phyloP scores from a whole-genome alignment of 208 protist species.

The Crithidia fasciculata region DNA sequence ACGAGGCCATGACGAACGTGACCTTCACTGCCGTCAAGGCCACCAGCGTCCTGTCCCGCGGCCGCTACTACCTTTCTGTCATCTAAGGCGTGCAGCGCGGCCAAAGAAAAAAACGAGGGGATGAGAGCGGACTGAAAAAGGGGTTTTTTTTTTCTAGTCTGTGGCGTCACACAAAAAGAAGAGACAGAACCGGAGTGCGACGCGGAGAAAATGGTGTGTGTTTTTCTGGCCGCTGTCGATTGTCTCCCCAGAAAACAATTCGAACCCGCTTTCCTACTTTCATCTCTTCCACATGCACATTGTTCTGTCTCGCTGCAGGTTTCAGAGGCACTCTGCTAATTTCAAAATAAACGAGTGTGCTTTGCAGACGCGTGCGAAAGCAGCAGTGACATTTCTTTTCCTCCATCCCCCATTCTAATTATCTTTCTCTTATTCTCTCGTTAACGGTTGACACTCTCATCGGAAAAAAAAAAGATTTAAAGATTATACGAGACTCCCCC shows the following conservation, averaged over 20 bases:
- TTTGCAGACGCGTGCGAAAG: too few species aligned
- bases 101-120: too few species aligned
- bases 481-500: background rate
- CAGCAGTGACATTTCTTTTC: slow-evolving; percentile 1
- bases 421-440: background rate
- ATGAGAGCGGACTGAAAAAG: background rate
- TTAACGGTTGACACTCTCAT: background rate
- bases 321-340: too few species aligned
- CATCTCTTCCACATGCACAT: too few species aligned
- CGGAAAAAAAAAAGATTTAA: background rate
- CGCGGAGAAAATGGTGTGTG: too few species aligned
- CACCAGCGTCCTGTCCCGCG: slow-evolving; percentile 4
- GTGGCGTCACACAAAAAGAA: background rate
- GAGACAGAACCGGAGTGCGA: too few species aligned
- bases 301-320: too few species aligned
- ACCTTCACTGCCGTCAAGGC: slow-evolving; percentile 2
- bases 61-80: slow-evolving; percentile 11
- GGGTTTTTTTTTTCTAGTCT: background rate
- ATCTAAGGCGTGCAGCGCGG: slow-evolving; percentile 4
- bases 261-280: too few species aligned
- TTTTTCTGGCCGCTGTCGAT: too few species aligned
- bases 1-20: slow-evolving; percentile 17
- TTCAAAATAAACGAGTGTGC: too few species aligned
- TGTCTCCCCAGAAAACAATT: too few species aligned
- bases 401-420: background rate